phyloP scores from a whole-genome alignment of 2,329 filamentous ascomycete species.

The Colletotrichum chrysophilum region DNA sequence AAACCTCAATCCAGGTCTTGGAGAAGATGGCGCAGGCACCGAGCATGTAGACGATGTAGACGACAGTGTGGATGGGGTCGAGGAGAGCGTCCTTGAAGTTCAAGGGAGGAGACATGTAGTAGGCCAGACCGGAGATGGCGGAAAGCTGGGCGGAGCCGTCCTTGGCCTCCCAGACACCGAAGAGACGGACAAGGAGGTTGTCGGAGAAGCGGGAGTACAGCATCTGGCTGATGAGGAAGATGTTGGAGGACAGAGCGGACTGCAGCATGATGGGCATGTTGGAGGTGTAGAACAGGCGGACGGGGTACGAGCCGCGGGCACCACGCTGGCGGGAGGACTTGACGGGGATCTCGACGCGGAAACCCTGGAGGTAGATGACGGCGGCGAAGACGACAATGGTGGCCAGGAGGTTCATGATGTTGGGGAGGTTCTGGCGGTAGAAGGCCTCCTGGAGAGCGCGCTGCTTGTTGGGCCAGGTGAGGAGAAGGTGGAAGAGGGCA shows the following conservation, averaged over 20 bases:
- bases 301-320: conserved; percentile 95
- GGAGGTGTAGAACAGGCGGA: conserved; percentile 99
- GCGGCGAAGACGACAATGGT: conserved; percentile 93
- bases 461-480: conserved; percentile 99
- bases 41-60: conserved; percentile 98
- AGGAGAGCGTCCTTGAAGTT: conserved; percentile 97
- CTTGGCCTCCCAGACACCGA: conserved; percentile 98
- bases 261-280: conserved; percentile 99
- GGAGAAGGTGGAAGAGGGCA: conserved; percentile 94
- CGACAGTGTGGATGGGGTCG: conserved; percentile 93
- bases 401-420: conserved; percentile 97
- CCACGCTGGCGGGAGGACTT: conserved; percentile 99
- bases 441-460: conserved; percentile 97
- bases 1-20: conserved; percentile 99
- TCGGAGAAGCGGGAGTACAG: conserved; percentile 98
- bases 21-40: conserved; percentile 97
- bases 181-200: conserved; percentile 95
- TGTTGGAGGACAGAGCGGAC: conserved; percentile 96
- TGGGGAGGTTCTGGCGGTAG: conserved; percentile 98
- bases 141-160: conserved; percentile 96
- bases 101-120: conserved; percentile 99
- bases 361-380: conserved; percentile 98
- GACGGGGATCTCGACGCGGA: conserved; percentile 99
- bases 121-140: conserved; percentile 90
- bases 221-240: conserved; percentile 99